A percentile compares a stretch with the other conserved stretches of the same genome.
Conservation (phyloP, 352 stramenopile species). For the Pythium rhizo-oryzae region DNA sequence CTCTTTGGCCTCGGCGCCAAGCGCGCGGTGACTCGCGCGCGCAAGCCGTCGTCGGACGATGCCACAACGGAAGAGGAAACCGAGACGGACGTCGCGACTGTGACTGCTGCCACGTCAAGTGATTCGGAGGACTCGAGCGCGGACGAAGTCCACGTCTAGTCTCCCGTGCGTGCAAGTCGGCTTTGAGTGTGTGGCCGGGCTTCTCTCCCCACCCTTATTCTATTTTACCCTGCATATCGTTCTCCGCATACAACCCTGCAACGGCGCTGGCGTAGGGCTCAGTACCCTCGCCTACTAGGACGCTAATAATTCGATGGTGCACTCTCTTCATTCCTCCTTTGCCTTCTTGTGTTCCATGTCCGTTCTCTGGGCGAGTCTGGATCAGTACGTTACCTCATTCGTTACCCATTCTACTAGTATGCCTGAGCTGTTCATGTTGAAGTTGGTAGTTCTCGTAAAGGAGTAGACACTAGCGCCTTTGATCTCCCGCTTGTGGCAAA, state of each 20-base stretch:
- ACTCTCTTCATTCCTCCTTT: conserved; percentile 1
- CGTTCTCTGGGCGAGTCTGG: neutral
- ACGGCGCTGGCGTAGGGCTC: conserved; percentile 11
- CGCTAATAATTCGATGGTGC: conserved; percentile 24
- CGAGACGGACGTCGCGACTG: conserved; percentile 1
- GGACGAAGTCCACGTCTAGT: conserved; percentile 17
- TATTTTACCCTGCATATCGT: conserved; percentile 23
- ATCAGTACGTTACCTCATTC: neutral
- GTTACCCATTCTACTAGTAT: no score
- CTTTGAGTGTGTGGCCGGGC: conserved; percentile 14
- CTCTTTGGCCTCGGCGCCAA: conserved; percentile 34
- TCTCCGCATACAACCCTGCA: conserved; percentile 16
- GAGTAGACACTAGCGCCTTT: no score
- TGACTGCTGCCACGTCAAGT: neutral
- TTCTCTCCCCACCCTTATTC: neutral
- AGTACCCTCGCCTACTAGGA: conserved; percentile 3
- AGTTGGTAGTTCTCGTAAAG: no score
- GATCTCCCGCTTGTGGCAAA: no score
- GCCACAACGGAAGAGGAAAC: conserved; percentile 1
- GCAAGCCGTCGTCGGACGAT: neutral
- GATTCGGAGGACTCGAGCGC: neutral
- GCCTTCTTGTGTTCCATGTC: neutral
- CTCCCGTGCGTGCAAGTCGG: neutral
- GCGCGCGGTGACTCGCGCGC: conserved; percentile 19
- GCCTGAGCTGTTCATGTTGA: no score